Conservation (phyloP, 805 yeast species). For the Saturnispora silvae region DNA sequence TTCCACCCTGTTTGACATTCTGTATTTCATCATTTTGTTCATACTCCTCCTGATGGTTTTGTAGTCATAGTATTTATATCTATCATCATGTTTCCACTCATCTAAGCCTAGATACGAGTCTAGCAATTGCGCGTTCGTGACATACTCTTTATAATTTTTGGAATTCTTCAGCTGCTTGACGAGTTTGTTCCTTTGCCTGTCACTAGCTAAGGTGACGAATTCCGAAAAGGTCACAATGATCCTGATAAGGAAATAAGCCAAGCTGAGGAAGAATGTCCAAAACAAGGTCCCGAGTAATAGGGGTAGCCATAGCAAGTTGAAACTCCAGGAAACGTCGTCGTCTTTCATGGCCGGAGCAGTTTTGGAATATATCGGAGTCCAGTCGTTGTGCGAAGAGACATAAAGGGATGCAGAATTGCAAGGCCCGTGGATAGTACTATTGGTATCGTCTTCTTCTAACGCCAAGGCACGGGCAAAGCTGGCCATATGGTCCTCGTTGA, state of each 20-base stretch:
- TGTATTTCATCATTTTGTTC: slow-evolving; percentile 28
- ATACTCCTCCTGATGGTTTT: slow-evolving; percentile 43
- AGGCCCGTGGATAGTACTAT: slow-evolving; percentile 3
- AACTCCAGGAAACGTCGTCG: slow-evolving; percentile 25
- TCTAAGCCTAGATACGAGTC: slow-evolving; percentile 51
- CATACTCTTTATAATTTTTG: slow-evolving; percentile 50
- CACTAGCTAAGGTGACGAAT: slow-evolving; percentile 41
- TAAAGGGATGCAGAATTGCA: too few species aligned
- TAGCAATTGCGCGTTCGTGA: slow-evolving; percentile 41
- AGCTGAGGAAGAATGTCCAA: slow-evolving; percentile 45
- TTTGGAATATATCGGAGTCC: slow-evolving; percentile 33
- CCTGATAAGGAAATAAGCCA: slow-evolving; percentile 42
- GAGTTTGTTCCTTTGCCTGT: slow-evolving; percentile 42
- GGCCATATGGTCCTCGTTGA: slow-evolving; percentile 22
- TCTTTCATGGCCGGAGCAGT: slow-evolving; percentile 8
- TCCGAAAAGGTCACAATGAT: slow-evolving; percentile 56
- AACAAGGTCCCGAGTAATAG: slow-evolving; percentile 37
- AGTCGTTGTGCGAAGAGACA: slow-evolving; percentile 34
- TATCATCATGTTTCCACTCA: slow-evolving; percentile 52
- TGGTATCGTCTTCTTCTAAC: slow-evolving; percentile 20
- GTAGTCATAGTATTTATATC: slow-evolving; percentile 60
- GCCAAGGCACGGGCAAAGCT: slow-evolving; percentile 30
- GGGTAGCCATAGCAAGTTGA: slow-evolving; percentile 55
- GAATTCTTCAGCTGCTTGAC: slow-evolving; percentile 41
- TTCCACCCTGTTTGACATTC: slow-evolving; percentile 26